Evolutionary conservation across 441 rosid species (phyloP), one percentile per base, ranked within the genome.

Genomic region (Populus hybrid): DNA sequence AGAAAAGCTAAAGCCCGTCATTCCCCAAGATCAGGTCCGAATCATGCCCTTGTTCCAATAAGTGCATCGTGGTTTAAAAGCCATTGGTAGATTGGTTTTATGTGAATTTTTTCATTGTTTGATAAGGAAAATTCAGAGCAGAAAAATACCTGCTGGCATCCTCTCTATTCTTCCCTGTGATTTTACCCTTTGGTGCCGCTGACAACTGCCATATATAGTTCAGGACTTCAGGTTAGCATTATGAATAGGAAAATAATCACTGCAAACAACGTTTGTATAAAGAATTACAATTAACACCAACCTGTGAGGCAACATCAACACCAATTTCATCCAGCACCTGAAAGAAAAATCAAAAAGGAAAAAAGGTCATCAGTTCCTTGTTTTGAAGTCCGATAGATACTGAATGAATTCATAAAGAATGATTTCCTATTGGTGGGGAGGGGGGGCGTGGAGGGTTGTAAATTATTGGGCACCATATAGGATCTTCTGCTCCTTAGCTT

Each of bases 281-380:
- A 8, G 12, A 78, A 26, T 20, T 34, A 72, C 79, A 30, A 21
- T 40, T 50, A 26, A 66, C 35, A 83, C 90, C 38, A 81, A 93
- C 99, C 97, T 94, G 98, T 63, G 98, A 90, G 32, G 97, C 99
- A 70, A 95, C 87, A 77, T 92, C 97, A 74, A 95, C 90, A 75
- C 97, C 98, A 68, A 95, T 95, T 89, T 94, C 99, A 77, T 93
- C 99, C 69, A 94, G 87, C 82, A 94, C 98, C 98, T 95, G 91
- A 63, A 40, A 53, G 80, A 69, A 76, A 73, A 70, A 80, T 59
- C 36, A n/a, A 16, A 4, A 32, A 9, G 3, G n/a, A 57, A 72
- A 57, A 42, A 10, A 35, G 26, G 16, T 26, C 20, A 42, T 75
- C 76, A 72, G 53, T 46, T 26, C 72, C 32, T 63, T 69, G 67